Percentiles rank a stretch among this genome's conserved stretches.
Evolutionary conservation across 345 rosid species (phyloP).

Genomic region (Syzygium aromaticum): DNA sequence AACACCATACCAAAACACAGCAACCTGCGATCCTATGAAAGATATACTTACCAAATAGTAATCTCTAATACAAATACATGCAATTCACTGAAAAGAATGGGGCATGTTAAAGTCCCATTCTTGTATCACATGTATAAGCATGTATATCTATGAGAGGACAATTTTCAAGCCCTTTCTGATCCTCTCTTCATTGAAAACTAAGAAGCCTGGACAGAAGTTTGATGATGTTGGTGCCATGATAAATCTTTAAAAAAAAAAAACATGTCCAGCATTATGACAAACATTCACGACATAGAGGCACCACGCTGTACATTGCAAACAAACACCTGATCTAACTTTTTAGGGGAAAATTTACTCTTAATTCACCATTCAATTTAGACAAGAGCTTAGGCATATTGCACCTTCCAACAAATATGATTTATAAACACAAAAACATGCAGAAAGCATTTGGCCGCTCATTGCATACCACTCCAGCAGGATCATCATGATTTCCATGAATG

Average conservation of each 20-base stretch:
- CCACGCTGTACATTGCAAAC: neutral
- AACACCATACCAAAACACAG: neutral
- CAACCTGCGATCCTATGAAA: neutral
- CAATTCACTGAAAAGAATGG: neutral
- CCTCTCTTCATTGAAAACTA: neutral
- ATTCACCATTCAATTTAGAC: neutral
- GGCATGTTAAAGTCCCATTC: neutral
- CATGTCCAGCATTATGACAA: neutral
- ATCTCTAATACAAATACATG: neutral
- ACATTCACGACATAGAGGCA: neutral
- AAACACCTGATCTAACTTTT: neutral
- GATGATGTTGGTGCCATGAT: neutral
- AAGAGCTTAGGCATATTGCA: neutral
- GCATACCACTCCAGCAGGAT: constrained; percentile 99
- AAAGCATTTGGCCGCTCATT: constrained; percentile 2
- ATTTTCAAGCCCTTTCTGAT: neutral
- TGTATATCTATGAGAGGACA: neutral
- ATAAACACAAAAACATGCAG: neutral
- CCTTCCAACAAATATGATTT: neutral
- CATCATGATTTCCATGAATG: constrained; percentile 99
- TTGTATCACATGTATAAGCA: neutral
- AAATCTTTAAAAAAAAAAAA: neutral
- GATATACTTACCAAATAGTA: neutral
- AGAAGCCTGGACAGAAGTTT: neutral
- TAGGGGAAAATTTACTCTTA: neutral